phyloP scores from a whole-genome alignment of 1,284 basidiomycete genomes.

The Sporisorium graminicola region DNA sequence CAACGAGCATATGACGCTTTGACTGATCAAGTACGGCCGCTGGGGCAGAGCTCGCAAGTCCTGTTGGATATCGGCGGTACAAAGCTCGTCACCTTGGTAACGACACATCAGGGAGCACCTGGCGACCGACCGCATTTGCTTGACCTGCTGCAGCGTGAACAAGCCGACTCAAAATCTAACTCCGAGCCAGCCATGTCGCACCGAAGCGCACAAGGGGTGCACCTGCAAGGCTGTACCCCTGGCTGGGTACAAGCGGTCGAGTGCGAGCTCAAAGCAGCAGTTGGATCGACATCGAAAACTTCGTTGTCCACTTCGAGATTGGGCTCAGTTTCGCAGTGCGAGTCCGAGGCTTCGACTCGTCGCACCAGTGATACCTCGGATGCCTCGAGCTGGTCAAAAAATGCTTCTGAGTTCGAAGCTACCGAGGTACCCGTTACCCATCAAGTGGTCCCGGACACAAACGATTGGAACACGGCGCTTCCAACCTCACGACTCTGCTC shows the following conservation, averaged over 20 bases:
- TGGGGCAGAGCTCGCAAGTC: neutral
- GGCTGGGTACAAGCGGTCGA: neutral
- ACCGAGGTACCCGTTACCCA: neutral
- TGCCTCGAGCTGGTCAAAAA: neutral
- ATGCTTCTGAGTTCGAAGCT: neutral
- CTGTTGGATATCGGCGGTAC: constrained; percentile 32
- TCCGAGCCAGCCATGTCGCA: neutral
- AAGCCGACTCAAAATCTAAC: neutral
- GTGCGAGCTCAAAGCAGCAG: neutral
- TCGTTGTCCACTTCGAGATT: neutral
- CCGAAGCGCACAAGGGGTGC: neutral
- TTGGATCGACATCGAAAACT: neutral
- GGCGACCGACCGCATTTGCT: constrained; percentile 24
- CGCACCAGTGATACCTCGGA: constrained; percentile 22
- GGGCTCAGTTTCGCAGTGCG: neutral
- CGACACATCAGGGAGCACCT: constrained; percentile 18
- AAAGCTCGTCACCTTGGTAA: constrained; percentile 21
- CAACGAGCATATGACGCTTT: neutral
- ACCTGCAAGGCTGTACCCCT: neutral
- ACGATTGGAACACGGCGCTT: neutral
- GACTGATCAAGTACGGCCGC: neutral
- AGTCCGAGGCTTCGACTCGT: constrained; percentile 13
- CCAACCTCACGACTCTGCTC: neutral
- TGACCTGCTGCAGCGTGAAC: neutral
- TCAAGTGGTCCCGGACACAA: neutral